Conservation (phyloP, 108 stramenopile species). For the Cyclotella cryptica region DNA sequence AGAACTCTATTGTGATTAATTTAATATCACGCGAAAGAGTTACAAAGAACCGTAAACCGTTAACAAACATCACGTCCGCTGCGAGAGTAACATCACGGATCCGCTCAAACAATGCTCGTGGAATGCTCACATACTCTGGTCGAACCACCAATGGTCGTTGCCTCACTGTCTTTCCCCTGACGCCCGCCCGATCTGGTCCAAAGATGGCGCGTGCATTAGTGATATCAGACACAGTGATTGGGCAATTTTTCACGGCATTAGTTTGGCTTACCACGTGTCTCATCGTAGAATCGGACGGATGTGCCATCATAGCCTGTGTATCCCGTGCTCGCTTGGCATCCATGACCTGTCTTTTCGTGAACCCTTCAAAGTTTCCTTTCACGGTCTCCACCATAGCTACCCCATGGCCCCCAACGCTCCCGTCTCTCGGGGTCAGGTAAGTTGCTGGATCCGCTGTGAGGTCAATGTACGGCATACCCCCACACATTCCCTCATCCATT, state of each 20-base stretch:
- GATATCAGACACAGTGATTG: not conserved
- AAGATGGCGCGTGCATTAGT: not conserved
- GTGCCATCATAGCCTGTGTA: not conserved
- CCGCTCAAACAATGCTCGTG: not conserved
- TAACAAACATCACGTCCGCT: constrained; percentile 27
- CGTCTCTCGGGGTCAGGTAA: not conserved
- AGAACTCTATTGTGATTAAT: not conserved
- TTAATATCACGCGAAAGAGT: no score
- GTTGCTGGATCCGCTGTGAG: not conserved
- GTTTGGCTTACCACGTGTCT: not conserved
- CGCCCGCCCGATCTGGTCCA: constrained; percentile 2
- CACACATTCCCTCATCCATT: not conserved
- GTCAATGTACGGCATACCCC: no score
- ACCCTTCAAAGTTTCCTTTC: not conserved
- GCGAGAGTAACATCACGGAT: constrained; percentile 2
- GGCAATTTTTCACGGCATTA: not conserved
- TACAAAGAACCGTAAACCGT: constrained; percentile 2
- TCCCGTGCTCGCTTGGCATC: not conserved
- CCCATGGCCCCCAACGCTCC: no score
- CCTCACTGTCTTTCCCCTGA: not conserved
- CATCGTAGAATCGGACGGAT: not conserved
- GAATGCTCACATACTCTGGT: constrained; percentile 6
- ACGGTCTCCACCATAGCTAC: not conserved
- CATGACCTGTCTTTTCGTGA: not conserved
- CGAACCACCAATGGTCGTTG: no score